Conservation (phyloP, 192 early-diverging fungal genomes). For the Backusella australiensis region DNA sequence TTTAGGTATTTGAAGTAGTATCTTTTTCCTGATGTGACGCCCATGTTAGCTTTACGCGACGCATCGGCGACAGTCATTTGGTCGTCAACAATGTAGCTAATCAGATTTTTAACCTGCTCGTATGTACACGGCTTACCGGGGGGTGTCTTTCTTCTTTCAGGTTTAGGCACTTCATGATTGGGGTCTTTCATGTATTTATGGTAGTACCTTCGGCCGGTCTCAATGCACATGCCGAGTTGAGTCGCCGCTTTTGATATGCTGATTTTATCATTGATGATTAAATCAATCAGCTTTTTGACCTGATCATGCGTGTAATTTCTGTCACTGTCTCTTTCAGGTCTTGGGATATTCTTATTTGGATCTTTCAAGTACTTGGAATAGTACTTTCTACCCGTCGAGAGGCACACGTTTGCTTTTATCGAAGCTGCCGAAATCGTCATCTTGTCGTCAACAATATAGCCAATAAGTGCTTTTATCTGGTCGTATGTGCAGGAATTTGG, state of each 20-base stretch:
- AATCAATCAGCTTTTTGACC: neutral
- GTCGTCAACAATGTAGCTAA: neutral
- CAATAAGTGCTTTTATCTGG: neutral
- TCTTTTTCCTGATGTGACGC: neutral
- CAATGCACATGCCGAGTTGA: neutral
- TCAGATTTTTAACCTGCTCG: neutral
- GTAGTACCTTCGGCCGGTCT: neutral
- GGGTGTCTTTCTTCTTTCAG: neutral
- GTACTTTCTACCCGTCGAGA: neutral
- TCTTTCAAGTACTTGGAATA: neutral
- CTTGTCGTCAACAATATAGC: neutral
- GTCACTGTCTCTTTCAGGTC: neutral
- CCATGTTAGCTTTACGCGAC: neutral
- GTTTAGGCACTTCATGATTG: neutral
- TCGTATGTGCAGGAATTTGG: neutral
- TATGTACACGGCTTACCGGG: neutral
- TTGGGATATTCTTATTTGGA: neutral
- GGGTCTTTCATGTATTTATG: neutral
- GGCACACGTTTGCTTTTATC: neutral
- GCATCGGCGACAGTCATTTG: neutral
- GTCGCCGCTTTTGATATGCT: neutral
- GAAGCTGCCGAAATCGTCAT: neutral
- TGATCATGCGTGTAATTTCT: neutral
- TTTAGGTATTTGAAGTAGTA: neutral
- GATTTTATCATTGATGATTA: neutral